phyloP scores from a whole-genome alignment of 75 land plant species.

The Pseudotsuga menziesii region DNA sequence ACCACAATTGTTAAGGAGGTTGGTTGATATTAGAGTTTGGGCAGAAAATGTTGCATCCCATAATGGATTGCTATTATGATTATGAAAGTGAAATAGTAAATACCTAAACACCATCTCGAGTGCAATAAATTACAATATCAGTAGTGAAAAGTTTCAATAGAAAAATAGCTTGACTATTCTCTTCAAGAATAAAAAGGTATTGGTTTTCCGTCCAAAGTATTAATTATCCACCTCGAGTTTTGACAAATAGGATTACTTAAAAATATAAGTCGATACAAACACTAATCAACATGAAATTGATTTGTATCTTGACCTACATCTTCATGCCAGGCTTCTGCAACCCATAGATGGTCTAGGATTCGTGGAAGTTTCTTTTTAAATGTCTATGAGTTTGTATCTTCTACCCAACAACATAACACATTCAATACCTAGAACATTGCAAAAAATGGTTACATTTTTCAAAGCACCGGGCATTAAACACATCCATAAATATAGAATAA shows the following conservation, averaged over 20 bases:
- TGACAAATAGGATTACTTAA: background rate
- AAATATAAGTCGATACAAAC: background rate
- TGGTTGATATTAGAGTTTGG: slow-evolving; percentile 74
- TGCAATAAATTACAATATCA: background rate
- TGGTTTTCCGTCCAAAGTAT: background rate
- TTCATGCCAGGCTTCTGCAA: slow-evolving; percentile 99
- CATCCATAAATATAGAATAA: too few relatives aligned
- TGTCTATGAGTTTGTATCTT: slow-evolving; percentile 89
- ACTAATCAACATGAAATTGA: background rate
- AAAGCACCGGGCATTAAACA: too few relatives aligned
- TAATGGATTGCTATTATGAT: slow-evolving; percentile 83
- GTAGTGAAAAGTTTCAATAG: background rate
- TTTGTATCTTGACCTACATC: slow-evolving; percentile 65
- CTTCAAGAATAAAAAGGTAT: too few relatives aligned
- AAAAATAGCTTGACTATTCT: background rate
- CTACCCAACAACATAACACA: slow-evolving; percentile 96
- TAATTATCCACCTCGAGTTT: too few relatives aligned
- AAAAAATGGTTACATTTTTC: too few relatives aligned
- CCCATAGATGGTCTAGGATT: slow-evolving; percentile 80
- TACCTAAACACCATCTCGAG: background rate
- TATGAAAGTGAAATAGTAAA: slow-evolving; percentile 27
- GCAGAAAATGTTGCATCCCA: slow-evolving; percentile 87
- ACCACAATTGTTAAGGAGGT: slow-evolving; percentile 56
- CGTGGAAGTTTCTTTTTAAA: slow-evolving; percentile 87
- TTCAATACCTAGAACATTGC: slow-evolving; percentile 54